Conservation (phyloP, 495 filamentous ascomycete genomes). For the Hyaloscypha finlandica region DNA sequence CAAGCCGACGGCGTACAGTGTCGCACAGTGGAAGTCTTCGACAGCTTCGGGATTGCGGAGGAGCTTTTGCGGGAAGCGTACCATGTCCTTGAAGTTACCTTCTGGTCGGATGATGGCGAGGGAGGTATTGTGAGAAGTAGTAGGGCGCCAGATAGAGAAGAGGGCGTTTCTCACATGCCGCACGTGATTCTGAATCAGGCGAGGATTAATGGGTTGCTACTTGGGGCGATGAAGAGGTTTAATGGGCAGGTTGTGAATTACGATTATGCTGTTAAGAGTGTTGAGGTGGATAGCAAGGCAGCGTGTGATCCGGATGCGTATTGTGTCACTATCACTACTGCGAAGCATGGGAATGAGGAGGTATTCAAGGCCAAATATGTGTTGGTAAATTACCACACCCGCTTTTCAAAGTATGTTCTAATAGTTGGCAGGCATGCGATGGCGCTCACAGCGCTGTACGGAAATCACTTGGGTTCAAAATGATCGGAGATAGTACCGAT, state of each 20-base stretch:
- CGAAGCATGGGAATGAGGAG: conserved; percentile 53
- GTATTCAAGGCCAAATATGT: conserved; percentile 67
- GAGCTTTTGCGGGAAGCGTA: conserved; percentile 71
- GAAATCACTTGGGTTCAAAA: conserved; percentile 64
- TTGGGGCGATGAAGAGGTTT: conserved; percentile 49
- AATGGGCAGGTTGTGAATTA: conserved; percentile 60
- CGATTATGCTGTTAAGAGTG: conserved; percentile 54
- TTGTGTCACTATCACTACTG: conserved; percentile 54
- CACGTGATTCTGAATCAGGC: conserved; percentile 82
- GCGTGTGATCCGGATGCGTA: conserved; percentile 47
- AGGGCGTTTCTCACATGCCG: conserved; percentile 65
- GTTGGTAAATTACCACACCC: conserved; percentile 48
- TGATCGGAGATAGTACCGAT: conserved; percentile 76
- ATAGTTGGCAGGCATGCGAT: conserved; percentile 64
- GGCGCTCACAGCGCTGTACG: conserved; percentile 74
- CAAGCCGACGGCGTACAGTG: conserved; percentile 83
- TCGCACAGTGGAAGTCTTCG: conserved; percentile 79
- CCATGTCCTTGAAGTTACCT: conserved; percentile 67
- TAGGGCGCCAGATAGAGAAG: conserved; percentile 60
- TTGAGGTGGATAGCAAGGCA: conserved; percentile 51
- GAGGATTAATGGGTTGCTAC: conserved; percentile 63
- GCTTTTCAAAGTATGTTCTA: not conserved
- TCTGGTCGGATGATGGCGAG: conserved; percentile 50
- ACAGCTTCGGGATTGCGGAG: conserved; percentile 73
- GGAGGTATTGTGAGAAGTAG: conserved; percentile 54